phyloP scores from a whole-genome alignment of 2,329 filamentous ascomycete genomes.

The Phoma sp. region DNA sequence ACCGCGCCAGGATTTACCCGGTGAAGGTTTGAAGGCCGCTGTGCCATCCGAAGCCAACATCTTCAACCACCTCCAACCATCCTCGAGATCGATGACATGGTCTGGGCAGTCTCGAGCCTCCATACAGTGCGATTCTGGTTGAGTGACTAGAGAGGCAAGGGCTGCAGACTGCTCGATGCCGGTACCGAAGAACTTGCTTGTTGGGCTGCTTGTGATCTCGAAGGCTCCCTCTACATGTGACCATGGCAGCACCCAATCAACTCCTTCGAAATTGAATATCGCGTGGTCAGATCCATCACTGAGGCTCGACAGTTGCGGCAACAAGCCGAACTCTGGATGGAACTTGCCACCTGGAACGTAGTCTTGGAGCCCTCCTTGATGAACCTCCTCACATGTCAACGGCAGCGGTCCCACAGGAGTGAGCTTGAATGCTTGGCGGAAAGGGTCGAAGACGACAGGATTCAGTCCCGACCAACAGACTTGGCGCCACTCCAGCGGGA shows the following conservation, averaged over 20 bases:
- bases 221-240: background rate
- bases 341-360: slow-evolving; percentile 25
- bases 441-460: slow-evolving; percentile 26
- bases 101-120: slow-evolving; percentile 23
- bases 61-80: slow-evolving; percentile 26
- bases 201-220: too few relatives aligned
- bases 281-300: slow-evolving; percentile 25
- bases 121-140: background rate
- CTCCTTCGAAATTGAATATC: slow-evolving; percentile 24
- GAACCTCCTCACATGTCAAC: slow-evolving; percentile 26
- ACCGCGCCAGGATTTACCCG: slow-evolving; percentile 8
- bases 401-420: slow-evolving; percentile 28
- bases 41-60: slow-evolving; percentile 3
- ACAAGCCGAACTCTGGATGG: slow-evolving; percentile 22
- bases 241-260: slow-evolving; percentile 19
- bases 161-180: background rate
- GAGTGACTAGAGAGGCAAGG: background rate
- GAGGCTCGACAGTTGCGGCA: slow-evolving; percentile 11
- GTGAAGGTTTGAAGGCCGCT: slow-evolving; percentile 1
- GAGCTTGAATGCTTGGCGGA: slow-evolving; percentile 28
- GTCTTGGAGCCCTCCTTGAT: slow-evolving; percentile 21
- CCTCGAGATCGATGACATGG: slow-evolving; percentile 21
- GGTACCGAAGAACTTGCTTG: background rate
- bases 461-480: slow-evolving; percentile 22
- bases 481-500: slow-evolving; percentile 26